Evolutionary conservation across 2,329 filamentous ascomycete genomes (phyloP).

Genomic region (Aspergillus carbonarius): DNA sequence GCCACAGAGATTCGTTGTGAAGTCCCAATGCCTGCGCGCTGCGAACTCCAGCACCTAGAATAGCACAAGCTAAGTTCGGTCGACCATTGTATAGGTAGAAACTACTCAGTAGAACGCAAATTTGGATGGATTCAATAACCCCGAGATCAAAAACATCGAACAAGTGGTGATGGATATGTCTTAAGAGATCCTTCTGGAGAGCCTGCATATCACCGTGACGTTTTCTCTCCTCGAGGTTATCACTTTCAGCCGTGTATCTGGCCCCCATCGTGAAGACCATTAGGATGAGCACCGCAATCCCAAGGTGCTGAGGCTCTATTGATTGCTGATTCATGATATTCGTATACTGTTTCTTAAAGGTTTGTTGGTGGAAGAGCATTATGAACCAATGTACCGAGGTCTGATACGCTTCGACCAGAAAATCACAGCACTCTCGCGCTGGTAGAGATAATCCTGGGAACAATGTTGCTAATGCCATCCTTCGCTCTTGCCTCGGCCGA

Average conservation of each 20-base stretch:
- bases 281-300: neutral
- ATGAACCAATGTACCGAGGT: neutral
- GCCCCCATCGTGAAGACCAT: neutral
- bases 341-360: neutral
- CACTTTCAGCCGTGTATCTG: neutral
- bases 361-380: neutral
- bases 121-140: neutral
- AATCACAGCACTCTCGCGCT: neutral
- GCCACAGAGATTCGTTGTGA: neutral
- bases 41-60: neutral
- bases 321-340: neutral
- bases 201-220: neutral
- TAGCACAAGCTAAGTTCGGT: neutral
- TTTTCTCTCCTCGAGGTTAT: neutral
- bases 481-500: neutral
- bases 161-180: neutral
- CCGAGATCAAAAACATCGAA: neutral
- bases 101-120: neutral
- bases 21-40: neutral
- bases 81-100: neutral
- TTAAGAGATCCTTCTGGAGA: neutral
- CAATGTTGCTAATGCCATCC: neutral
- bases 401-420: neutral
- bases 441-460: neutral
- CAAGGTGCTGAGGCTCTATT: neutral